Percentiles rank a stretch among this genome's conserved stretches.
phyloP scores from a whole-genome alignment of 768 basidiomycete species.

The Lanmaoa rubissima region DNA sequence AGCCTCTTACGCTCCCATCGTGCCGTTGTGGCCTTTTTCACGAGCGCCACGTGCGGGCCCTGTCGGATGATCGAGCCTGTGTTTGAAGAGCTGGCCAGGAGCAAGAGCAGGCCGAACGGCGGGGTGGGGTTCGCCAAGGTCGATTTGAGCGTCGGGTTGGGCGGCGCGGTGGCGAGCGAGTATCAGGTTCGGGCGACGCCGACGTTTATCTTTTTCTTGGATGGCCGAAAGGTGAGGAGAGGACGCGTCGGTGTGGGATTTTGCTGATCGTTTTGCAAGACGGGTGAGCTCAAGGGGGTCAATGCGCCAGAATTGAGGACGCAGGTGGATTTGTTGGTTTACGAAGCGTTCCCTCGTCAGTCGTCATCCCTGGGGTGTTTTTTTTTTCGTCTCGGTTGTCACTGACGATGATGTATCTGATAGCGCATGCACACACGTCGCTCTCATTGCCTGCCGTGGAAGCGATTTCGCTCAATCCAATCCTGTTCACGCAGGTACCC shows the following conservation, averaged over 20 bases:
- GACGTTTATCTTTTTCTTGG: constrained; percentile 85
- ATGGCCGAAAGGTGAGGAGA: constrained; percentile 62
- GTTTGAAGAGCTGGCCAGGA: constrained; percentile 74
- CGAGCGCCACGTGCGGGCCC: constrained; percentile 70
- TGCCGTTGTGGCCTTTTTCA: constrained; percentile 81
- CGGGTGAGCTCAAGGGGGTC: constrained; percentile 70
- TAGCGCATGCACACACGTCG: constrained; percentile 75
- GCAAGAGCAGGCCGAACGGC: constrained; percentile 45
- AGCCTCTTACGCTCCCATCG: constrained; percentile 62
- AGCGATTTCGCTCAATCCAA: constrained; percentile 66
- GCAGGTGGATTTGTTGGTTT: constrained; percentile 73
- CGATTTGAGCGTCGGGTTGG: constrained; percentile 72
- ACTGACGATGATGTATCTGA: not conserved
- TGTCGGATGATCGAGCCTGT: constrained; percentile 82
- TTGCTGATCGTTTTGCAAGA: constrained; percentile 36
- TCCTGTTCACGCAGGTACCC: constrained; percentile 73
- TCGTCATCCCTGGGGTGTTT: constrained; percentile 2
- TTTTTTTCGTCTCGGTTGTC: not conserved
- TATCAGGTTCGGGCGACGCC: constrained; percentile 77
- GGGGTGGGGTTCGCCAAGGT: constrained; percentile 81
- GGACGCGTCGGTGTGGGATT: not conserved
- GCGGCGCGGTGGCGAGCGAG: constrained; percentile 54
- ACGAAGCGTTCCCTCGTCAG: constrained; percentile 79
- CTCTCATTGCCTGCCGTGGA: constrained; percentile 59
- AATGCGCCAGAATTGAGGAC: constrained; percentile 65